Base-by-base conservation (phyloP, 2,329 filamentous ascomycete genomes). In the Calonectria leucothoes region DNA sequence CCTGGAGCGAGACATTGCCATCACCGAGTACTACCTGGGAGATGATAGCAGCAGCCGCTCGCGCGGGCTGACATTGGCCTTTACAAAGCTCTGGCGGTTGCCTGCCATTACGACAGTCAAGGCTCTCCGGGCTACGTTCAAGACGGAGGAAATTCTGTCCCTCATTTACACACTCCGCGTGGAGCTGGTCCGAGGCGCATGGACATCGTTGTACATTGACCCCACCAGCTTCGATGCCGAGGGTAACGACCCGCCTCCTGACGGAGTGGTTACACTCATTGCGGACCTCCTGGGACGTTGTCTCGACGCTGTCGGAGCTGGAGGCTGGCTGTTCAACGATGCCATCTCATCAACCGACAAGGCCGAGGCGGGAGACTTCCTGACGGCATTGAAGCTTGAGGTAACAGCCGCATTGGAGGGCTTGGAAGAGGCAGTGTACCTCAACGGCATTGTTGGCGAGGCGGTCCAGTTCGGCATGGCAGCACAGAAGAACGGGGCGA, bases 131-230 rank as follows among this genome's bases (percentile, higher is more conserved):
- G 87, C 88, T 14, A 89, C 89, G 33, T 90, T 95, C 73, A 88
- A 89, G 61, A 92, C 91, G 3, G 89, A 93, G 75, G 93, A 96
- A 77, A 91, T 94, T 29, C 86, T 95, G 14, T 92, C 92, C 42
- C 88, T 96, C 67, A 93, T 96, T 77, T 90, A 93, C 76, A 87
- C 95, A 7, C 87, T 96, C 35, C 91, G 94, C 70, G 88, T 93
- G 75, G 93, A 96, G 84, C 88, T 96, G 57, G 91, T 92, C 66
- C 91, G 92, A 76, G 94, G 94, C 71, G 92, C 93, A 37, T 96
- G 94, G 94, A 95, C 93, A 0, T 90, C 91, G 23, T 88, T 91
- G 27, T 95, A 95, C 82, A 85, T 94, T 45, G 93, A 94, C 78
- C 83, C 86, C 14, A 88, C 89, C 20, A 83, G 86, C 66, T 85